Evolutionary conservation across 1,284 basidiomycete species (phyloP), one percentile per base, ranked within the genome.

Genomic region (Meira miltonrushii): DNA sequence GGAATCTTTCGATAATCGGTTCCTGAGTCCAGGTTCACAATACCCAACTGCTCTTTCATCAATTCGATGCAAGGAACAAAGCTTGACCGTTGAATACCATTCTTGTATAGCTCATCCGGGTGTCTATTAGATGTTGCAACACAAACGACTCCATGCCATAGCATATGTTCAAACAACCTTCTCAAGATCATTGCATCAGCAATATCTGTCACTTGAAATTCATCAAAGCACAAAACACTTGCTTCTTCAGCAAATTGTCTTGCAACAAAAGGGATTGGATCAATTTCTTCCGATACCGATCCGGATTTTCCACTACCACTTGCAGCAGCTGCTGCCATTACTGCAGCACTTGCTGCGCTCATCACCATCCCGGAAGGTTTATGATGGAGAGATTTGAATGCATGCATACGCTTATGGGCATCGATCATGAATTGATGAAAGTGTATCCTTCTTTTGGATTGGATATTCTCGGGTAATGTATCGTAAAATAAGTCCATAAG

Each of bases 171-270:
- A 46, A 99, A 81, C 19, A 99, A 81, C 54, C 91, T 85, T 28
- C 94, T 84, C 37, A 99, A 83, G 62, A 99, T 92, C 95, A 99
- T 98, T 11, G 95, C 95, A 71, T 97, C 93, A 17, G 90, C 94
- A 68, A 98, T 98, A 80, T 98, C 94, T 12, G 93, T 96, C 10
- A 98, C 91, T 84, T 98, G 94, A 75, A 98, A 98, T 81, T 99
- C 95, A 77, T 98, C 94, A 76, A 99, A 96, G 77, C 94, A 97
- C 40, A 99, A 81, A 1, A 99, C 85, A 39, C 66, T 54, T 39
- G 63, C 56, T 40, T 68, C 87, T 43, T 84, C 84, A 4, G 94
- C 93, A 59, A 99, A 81, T 71, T 93, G 90, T 60, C 89, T 82
- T 1, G 93, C 92, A 1, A 96, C 92, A 39, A 90, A 90, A 19